These are phyloP conservation scores for Populus hybrid DNA, from an alignment of 441 rosid genomes.

Conservation along the genomic window DNA sequence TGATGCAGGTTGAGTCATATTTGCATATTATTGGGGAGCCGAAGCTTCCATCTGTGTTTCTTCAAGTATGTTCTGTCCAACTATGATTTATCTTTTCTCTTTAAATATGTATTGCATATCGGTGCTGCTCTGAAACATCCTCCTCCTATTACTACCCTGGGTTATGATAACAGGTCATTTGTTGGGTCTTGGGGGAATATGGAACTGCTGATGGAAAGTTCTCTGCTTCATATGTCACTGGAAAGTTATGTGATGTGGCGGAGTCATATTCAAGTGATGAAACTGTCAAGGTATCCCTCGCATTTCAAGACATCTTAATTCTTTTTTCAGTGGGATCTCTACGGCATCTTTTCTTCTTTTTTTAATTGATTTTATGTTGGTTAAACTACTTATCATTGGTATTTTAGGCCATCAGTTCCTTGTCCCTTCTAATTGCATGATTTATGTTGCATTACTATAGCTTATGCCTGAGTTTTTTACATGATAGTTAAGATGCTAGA, in stretches of 20 bases:
- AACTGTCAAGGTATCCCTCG: constrained; percentile 68
- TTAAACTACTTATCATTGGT: not conserved
- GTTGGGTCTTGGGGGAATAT: constrained; percentile 97
- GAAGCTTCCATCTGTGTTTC: constrained; percentile 93
- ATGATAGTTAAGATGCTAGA: not conserved
- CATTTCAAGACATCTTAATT: not conserved
- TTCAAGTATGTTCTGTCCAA: constrained; percentile 52
- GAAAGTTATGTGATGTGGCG: constrained; percentile 89
- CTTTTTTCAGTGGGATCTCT: not conserved
- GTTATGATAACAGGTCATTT: constrained; percentile 64
- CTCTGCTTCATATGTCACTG: constrained; percentile 77
- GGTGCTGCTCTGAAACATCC: not conserved
- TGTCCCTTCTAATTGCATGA: not conserved
- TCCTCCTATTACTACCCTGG: constrained; percentile 12
- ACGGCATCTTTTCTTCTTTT: not conserved
- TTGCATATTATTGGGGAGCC: constrained; percentile 84
- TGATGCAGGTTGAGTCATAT: constrained; percentile 86
- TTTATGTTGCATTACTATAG: not conserved
- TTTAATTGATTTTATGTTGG: not conserved
- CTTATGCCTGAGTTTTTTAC: not conserved
- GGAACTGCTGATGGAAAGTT: constrained; percentile 86
- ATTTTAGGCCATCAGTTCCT: not conserved
- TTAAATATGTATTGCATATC: not conserved
- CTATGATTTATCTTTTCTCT: constrained; percentile 8
- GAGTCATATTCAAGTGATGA: constrained; percentile 95